phyloP scores from a whole-genome alignment of 1,139 yeast genomes.

The Kodamaea derodonti region DNA sequence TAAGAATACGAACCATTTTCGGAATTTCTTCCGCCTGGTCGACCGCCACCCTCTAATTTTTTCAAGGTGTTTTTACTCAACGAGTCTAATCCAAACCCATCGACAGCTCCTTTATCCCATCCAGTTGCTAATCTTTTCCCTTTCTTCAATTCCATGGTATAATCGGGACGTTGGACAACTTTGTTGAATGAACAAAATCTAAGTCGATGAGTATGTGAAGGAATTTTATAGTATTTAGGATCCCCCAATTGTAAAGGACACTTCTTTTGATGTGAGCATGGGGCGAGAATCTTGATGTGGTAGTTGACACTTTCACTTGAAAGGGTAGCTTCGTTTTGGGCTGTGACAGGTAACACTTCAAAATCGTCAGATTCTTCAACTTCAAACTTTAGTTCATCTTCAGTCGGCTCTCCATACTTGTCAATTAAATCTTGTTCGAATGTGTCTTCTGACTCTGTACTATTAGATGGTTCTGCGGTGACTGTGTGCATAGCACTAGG shows the following conservation, averaged over 20 bases:
- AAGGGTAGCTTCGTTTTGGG: constrained; percentile 7
- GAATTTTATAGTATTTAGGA: constrained; percentile 60
- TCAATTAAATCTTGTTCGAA: constrained; percentile 35
- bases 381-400: constrained; percentile 48
- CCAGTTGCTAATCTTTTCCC: constrained; percentile 70
- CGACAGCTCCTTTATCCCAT: constrained; percentile 61
- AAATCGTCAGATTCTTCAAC: constrained; percentile 40
- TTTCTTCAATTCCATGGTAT: constrained; percentile 72
- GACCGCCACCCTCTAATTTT: constrained; percentile 52
- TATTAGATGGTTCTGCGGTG: not conserved
- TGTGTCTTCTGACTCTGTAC: constrained; percentile 15
- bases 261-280: constrained; percentile 83
- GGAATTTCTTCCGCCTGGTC: constrained; percentile 67
- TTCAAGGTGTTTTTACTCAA: constrained; percentile 25
- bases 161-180: constrained; percentile 72
- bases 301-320: constrained; percentile 36
- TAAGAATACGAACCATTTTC: constrained; percentile 79
- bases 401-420: constrained; percentile 39
- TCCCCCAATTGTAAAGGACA: constrained; percentile 85
- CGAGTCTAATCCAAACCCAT: constrained; percentile 46
- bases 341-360: constrained; percentile 28
- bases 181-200: constrained; percentile 77
- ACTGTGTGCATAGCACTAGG: not conserved
- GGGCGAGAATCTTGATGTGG: constrained; percentile 70
- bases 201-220: constrained; percentile 58